Percentiles rank a stretch among this genome's conserved stretches.
These are phyloP conservation scores for Russula vinacea DNA, from an alignment of 768 basidiomycete genomes.

Conservation along the genomic window DNA sequence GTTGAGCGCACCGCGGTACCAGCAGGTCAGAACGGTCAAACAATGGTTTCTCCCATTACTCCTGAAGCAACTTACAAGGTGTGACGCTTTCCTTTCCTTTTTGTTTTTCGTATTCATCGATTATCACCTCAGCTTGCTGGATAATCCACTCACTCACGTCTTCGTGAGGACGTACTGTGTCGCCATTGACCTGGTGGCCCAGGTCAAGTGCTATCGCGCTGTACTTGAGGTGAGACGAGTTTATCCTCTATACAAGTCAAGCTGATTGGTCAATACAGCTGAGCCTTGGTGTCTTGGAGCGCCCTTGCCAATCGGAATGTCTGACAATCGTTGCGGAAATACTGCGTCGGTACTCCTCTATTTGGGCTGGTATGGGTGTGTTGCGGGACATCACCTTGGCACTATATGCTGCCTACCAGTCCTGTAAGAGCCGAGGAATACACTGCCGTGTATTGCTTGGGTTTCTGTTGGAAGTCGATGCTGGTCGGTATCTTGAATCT, in stretches of 20 bases:
- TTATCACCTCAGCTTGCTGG: conserved; percentile 12
- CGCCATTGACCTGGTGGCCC: conserved; percentile 57
- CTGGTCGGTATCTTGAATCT: conserved; percentile 52
- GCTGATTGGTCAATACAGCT: conserved; percentile 32
- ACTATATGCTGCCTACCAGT: conserved; percentile 58
- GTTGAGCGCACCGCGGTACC: conserved; percentile 60
- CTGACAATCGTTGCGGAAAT: conserved; percentile 65
- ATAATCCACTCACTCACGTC: conserved; percentile 18
- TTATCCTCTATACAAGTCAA: neutral
- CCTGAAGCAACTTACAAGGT: conserved; percentile 54
- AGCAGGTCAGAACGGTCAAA: conserved; percentile 66
- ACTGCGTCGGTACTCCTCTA: conserved; percentile 63
- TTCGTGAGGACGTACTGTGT: conserved; percentile 57
- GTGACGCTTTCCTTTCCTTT: neutral
- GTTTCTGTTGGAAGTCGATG: conserved; percentile 63
- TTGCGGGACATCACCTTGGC: conserved; percentile 53
- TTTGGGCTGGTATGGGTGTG: conserved; percentile 77
- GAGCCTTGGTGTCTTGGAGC: conserved; percentile 46
- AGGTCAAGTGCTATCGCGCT: conserved; percentile 60
- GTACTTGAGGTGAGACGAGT: conserved; percentile 57
- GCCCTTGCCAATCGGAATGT: conserved; percentile 50
- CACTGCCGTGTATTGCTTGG: conserved; percentile 64
- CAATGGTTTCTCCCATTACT: conserved; percentile 76
- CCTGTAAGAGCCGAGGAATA: conserved; percentile 61
- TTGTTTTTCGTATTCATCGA: neutral